Evolutionary conservation across 2,329 filamentous ascomycete genomes (phyloP), one percentile per base, ranked within the genome.

Genomic region (Ophiosphaerella narmari): DNA sequence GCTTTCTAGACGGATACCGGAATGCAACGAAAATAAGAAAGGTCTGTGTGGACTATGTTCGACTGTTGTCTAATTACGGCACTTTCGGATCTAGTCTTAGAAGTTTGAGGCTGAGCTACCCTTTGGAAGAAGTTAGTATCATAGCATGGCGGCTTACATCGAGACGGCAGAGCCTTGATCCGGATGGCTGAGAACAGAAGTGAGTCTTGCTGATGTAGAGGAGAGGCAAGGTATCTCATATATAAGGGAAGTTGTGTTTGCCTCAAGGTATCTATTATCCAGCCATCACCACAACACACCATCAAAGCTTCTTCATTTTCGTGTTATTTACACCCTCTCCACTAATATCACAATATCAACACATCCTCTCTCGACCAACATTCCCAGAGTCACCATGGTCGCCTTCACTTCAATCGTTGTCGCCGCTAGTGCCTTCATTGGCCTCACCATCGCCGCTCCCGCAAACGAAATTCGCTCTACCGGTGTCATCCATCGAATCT

Each of bases 401-500:
- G 50, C 59, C 44, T 59, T 62, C 52, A 62, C 57, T 9, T 57
- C 57, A 42, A 39, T 68, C 50, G 47, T 45, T 41, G 8, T 62
- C 16, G 49, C 62, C 36, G 48, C 59, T 29, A 49, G 64, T 40
- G 40, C 57, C 36, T 9, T 70, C 43, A 26, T 68, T 32, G 48
- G 57, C 51, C 39, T 64, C 56, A 46, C 55, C 12, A 29, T 55
- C 32, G 59, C 59, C 35, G 57, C 53, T 11, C 62, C 63, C 7
- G 39, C 57, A 46, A 47, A 52, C 40, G 35, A 47, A 21, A 18
- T 59, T 34, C 53, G 43, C 29, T 39, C 48, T 9, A 68, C 66
- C 23, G 64, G 65, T 9, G 60, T 67, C 31, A 57, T 57, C 37
- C 63, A 71, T 48, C 62, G 64, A 49, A 60, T 69, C 53, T 57